Evolutionary conservation across 2,329 filamentous ascomycete species (phyloP).

Genomic region (Helminthosporium solani): DNA sequence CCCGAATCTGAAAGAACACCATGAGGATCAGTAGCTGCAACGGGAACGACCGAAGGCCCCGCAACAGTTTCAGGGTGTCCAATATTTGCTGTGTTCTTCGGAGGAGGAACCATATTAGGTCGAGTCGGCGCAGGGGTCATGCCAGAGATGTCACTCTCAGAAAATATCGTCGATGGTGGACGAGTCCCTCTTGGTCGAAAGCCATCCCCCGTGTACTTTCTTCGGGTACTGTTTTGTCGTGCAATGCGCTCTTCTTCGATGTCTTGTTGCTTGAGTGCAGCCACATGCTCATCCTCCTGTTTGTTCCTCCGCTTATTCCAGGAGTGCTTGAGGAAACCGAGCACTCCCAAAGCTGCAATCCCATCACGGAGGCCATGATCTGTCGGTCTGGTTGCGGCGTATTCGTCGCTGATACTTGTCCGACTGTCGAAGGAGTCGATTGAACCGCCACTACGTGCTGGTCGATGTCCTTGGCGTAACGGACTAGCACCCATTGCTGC

Average conservation of each 20-base stretch:
- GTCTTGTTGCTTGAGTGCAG: conserved; percentile 53
- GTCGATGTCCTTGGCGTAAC: conserved; percentile 29
- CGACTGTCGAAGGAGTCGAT: conserved; percentile 45
- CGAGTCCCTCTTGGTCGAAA: conserved; percentile 27
- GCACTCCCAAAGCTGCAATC: conserved; percentile 51
- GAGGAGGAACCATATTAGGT: conserved; percentile 32
- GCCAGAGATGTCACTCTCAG: conserved; percentile 45
- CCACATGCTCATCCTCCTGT: conserved; percentile 62
- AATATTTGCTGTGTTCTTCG: conserved; percentile 22
- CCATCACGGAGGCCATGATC: conserved; percentile 44
- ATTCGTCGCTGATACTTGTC: conserved; percentile 40
- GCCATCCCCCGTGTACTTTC: conserved; percentile 70
- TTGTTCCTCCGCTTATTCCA: conserved; percentile 55
- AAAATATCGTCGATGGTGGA: conserved; percentile 44
- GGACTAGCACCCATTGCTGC: conserved; percentile 52
- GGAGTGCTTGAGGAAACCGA: conserved; percentile 46
- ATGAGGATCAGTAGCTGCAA: conserved; percentile 36
- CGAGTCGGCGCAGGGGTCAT: conserved; percentile 49
- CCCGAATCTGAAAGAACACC: conserved; percentile 46
- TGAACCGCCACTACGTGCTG: conserved; percentile 39
- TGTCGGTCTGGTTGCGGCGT: conserved; percentile 17
- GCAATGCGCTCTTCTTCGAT: conserved; percentile 55
- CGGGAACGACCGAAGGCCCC: conserved; percentile 36
- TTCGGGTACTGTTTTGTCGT: conserved; percentile 55
- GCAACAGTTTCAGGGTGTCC: conserved; percentile 22